Base-by-base conservation (phyloP, 2,329 filamentous ascomycete genomes). In the Cercospora nicotianae region DNA sequence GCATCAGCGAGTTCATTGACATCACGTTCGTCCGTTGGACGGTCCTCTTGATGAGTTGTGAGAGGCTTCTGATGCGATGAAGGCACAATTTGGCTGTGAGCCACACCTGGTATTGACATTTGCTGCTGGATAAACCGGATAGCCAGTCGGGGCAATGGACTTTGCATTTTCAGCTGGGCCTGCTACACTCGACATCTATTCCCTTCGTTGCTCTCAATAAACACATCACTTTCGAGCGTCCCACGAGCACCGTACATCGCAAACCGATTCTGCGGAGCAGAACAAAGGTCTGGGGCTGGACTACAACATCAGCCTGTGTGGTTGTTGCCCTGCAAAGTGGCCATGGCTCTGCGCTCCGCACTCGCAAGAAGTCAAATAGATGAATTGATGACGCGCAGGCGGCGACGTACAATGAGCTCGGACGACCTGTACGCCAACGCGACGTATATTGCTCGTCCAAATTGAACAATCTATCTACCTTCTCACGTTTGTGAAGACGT, bases 361-460 rank as follows among this genome's bases (percentile, higher is more conserved):
- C 26, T 58, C 53, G 7, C n/a, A 18, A 28, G 53, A 58, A 58
- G 30, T 58, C 53, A 58, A 58, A 58, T 58, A 58, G 26, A 58
- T 57, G 23, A 26, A 30, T 31, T 30, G 36, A 28, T 30, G 53
- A 58, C 53, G 53, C 53, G 26, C 13, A 58, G 36, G 16, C 53
- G 23, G 53, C 53, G 12, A 57, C 23, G 23, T 26, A 57, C 53
- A 30, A 16, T 31, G 30, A 31, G 18, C 23, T 57, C 16, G 53
- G 26, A 33, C 13, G 9, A n/a, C 4, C 6, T 16, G 53, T 28
- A 58, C n/a, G 53, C 16, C 23, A 13, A 58, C 26, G 53, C 53
- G 53, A 8, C n/a, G 16, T 48, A 23, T 3, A 48, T 48, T 48
- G n/a, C n/a, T 23, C 42, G 9, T 10, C 42, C 42, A 48, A 20